Base-by-base conservation (phyloP, 2,329 filamentous ascomycete genomes). In the Catunica adiposa region DNA sequence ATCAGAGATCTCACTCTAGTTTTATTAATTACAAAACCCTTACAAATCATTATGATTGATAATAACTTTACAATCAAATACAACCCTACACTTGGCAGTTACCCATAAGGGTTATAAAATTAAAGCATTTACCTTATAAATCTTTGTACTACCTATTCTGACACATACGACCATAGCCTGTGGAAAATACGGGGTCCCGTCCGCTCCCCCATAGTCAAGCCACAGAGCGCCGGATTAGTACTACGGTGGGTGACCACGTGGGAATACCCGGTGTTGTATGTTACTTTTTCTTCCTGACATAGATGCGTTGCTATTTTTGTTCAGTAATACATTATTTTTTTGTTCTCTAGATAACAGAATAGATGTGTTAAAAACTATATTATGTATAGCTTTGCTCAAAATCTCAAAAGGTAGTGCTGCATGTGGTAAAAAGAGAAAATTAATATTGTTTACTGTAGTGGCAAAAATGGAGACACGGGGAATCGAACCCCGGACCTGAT, bases 401-500 rank as follows among this genome's bases (percentile, higher is more conserved):
- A 29, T 51, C 23, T 22, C 15, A 46, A 46, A 46, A 46, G 22
- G 42, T n/a, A n/a, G n/a, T n/a, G n/a, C n/a, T n/a, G 26, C 31
- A 23, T 22, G 20, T 22, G 22, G 29, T 23, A 29, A 38, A 23
- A 22, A 37, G 6, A 52, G 20, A 34, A 34, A 51, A 15, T n/a
- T n/a, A 51, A 51, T n/a, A n/a, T n/a, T n/a, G n/a, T n/a, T n/a
- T n/a, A n/a, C n/a, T n/a, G n/a, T n/a, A n/a, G n/a, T n/a, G 25
- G 25, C 4, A 26, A 44, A 23, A 17, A 25, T 57, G 57, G 57
- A 58, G 57, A 58, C 57, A 58, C 57, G 57, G 57, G 57, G 57
- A 58, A 58, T 58, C 50, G 54, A 58, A 58, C 54, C 50, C 57
- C 57, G 57, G 57, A 58, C 57, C 57, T 58, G 57, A 58, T 58